Conservation (phyloP, 768 basidiomycete species). For the Amanita pseudoporphyria region DNA sequence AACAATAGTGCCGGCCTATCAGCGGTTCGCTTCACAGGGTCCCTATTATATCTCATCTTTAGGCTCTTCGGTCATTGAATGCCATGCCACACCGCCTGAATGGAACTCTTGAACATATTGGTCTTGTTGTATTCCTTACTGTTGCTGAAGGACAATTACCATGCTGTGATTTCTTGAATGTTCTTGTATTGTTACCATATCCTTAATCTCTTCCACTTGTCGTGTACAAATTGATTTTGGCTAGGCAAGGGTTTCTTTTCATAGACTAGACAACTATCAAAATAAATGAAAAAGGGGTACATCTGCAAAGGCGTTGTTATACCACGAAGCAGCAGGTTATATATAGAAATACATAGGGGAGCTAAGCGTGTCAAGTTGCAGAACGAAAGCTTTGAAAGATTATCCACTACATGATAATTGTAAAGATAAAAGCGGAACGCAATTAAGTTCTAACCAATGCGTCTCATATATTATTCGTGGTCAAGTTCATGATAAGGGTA, state of each 20-base stretch:
- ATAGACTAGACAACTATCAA: neutral
- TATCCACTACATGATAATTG: neutral
- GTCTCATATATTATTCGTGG: conserved; percentile 17
- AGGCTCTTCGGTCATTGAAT: conserved; percentile 28
- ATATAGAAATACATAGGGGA: conserved; percentile 3
- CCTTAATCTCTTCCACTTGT: neutral
- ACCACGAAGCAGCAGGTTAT: neutral
- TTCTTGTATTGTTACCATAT: neutral
- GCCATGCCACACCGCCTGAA: neutral
- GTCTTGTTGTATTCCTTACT: neutral
- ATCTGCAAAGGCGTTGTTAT: no score
- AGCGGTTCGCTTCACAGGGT: conserved; percentile 73
- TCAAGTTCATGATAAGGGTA: conserved; percentile 52
- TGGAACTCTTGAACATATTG: neutral
- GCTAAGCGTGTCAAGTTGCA: neutral
- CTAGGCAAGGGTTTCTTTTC: no score
- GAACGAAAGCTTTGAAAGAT: neutral
- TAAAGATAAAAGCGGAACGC: conserved; percentile 5
- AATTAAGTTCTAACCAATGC: neutral
- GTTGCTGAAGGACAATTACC: neutral
- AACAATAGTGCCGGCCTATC: conserved; percentile 61
- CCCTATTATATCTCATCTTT: conserved; percentile 69
- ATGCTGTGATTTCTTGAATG: neutral
- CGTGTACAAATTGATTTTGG: conserved; percentile 3
- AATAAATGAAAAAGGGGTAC: no score